These are phyloP conservation scores for Apiospora marii DNA, from an alignment of 2,329 filamentous ascomycete species.

Conservation along the genomic window DNA sequence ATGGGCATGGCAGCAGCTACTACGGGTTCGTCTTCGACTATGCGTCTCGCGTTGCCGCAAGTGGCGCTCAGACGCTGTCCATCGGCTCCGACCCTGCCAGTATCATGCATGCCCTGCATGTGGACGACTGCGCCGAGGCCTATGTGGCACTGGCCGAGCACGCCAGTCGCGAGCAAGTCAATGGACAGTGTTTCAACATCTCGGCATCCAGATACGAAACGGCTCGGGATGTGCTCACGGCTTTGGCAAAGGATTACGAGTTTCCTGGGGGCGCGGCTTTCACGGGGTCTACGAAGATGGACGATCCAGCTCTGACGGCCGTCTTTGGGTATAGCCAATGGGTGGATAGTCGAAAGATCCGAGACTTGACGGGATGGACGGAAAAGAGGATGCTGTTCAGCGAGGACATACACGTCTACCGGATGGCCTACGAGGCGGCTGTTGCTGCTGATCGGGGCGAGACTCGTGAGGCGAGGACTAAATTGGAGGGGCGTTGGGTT, in stretches of 20 bases:
- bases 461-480: slow-evolving; percentile 36
- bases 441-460: slow-evolving; percentile 35
- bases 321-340: slow-evolving; percentile 51
- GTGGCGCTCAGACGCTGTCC: slow-evolving; percentile 34
- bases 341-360: slow-evolving; percentile 51
- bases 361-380: slow-evolving; percentile 49
- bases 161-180: slow-evolving; percentile 40
- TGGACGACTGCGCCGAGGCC: slow-evolving; percentile 58
- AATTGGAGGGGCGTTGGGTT: slow-evolving; percentile 27
- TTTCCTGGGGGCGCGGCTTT: slow-evolving; percentile 43
- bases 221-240: slow-evolving; percentile 45
- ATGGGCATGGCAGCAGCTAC: slow-evolving; percentile 54
- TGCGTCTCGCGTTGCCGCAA: slow-evolving; percentile 36
- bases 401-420: slow-evolving; percentile 46
- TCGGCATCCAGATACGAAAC: slow-evolving; percentile 55
- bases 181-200: slow-evolving; percentile 54
- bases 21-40: slow-evolving; percentile 49
- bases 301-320: slow-evolving; percentile 31
- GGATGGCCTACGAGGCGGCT: slow-evolving; percentile 49
- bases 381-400: slow-evolving; percentile 48
- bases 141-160: slow-evolving; percentile 55
- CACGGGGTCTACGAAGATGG: slow-evolving; percentile 28
- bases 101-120: slow-evolving; percentile 55
- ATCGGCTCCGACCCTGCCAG: slow-evolving; percentile 45
- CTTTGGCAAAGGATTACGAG: slow-evolving; percentile 50